Conservation (phyloP, 2,329 filamentous ascomycete genomes). For the Penicillium sp. region DNA sequence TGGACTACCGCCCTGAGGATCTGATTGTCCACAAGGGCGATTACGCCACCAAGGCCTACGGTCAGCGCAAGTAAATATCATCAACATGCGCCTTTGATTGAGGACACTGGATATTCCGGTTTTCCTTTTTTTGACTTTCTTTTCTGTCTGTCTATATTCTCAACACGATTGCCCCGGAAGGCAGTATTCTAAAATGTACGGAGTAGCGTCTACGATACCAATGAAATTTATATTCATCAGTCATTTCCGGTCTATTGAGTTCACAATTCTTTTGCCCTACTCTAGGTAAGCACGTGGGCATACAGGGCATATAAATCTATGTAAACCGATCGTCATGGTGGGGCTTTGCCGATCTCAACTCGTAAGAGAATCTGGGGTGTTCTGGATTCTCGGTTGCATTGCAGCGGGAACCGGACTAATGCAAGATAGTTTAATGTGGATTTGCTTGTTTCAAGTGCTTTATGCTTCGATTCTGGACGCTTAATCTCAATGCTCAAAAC, state of each 20-base stretch:
- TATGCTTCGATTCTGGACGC: not conserved
- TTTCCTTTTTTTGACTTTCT: constrained; percentile 5
- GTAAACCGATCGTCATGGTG: constrained; percentile 9
- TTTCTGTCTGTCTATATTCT: constrained; percentile 15
- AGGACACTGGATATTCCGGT: not conserved
- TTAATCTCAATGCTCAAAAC: no score
- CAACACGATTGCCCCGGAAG: constrained; percentile 7
- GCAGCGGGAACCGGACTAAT: no score
- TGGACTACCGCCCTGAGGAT: constrained; percentile 86
- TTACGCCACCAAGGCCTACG: constrained; percentile 93
- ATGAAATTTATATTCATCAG: constrained; percentile 17
- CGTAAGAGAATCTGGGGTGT: no score
- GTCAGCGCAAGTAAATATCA: constrained; percentile 53
- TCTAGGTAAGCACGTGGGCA: no score
- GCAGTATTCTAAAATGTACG: constrained; percentile 11
- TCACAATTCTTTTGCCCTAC: no score
- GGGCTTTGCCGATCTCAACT: constrained; percentile 7
- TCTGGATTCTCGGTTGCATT: no score
- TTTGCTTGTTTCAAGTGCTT: no score
- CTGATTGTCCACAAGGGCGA: constrained; percentile 84
- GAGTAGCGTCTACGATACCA: constrained; percentile 23
- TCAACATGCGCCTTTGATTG: not conserved
- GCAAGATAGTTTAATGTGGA: no score
- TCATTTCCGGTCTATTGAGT: not conserved
- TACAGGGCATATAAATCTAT: no score